These are phyloP conservation scores for Auricularia auricula-judae DNA, from an alignment of 768 basidiomycete species.

Conservation along the genomic window DNA sequence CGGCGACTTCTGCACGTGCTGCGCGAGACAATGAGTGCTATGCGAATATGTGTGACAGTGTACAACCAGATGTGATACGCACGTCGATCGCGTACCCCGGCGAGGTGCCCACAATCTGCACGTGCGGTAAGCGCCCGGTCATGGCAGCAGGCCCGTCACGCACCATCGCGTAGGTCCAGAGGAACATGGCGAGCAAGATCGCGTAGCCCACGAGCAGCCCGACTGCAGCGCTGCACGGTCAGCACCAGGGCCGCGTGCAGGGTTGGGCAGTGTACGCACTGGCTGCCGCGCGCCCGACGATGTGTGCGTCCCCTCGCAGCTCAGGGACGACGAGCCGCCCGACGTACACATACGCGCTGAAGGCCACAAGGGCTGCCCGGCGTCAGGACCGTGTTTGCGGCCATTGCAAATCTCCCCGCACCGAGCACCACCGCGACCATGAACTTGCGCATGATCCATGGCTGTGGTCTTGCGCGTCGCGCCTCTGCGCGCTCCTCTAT, in stretches of 20 bases:
- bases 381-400: neutral
- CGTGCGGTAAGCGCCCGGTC: neutral
- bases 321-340: slow-evolving; percentile 60
- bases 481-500: neutral
- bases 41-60: neutral
- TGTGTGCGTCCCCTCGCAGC: slow-evolving; percentile 40
- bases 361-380: neutral
- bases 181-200: slow-evolving; percentile 54
- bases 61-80: neutral
- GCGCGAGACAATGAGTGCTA: neutral
- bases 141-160: slow-evolving; percentile 11
- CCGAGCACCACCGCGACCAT: slow-evolving; percentile 47
- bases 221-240: slow-evolving; percentile 30
- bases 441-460: slow-evolving; percentile 67
- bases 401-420: slow-evolving; percentile 25
- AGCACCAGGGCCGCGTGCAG: neutral
- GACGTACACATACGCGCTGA: slow-evolving; percentile 57
- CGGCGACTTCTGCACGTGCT: slow-evolving; percentile 18
- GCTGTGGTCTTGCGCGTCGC: slow-evolving; percentile 22
- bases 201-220: slow-evolving; percentile 53
- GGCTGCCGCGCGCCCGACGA: slow-evolving; percentile 50
- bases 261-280: slow-evolving; percentile 23
- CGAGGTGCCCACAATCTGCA: slow-evolving; percentile 50
- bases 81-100: slow-evolving; percentile 65
- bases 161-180: slow-evolving; percentile 74